These are phyloP conservation scores for Penicillium verhagenii DNA, from an alignment of 495 filamentous ascomycete genomes.

Conservation along the genomic window DNA sequence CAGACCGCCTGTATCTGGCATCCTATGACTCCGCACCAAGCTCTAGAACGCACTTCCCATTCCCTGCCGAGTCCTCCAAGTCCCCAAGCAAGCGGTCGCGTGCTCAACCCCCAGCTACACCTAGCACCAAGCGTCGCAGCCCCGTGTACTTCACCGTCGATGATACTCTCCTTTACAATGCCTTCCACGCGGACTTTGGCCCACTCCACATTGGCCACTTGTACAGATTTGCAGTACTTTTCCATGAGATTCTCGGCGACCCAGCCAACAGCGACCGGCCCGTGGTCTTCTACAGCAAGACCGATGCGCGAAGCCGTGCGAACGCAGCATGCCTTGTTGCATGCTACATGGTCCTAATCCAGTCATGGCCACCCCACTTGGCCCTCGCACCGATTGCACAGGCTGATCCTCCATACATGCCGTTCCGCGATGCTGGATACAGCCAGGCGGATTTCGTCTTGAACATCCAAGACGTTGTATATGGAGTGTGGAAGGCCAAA, in stretches of 20 bases:
- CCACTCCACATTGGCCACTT: conserved; percentile 95
- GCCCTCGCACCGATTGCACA: conserved; percentile 96
- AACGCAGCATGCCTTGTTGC: conserved; percentile 96
- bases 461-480: conserved; percentile 94
- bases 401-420: conserved; percentile 95
- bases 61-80: conserved; percentile 57
- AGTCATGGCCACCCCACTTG: conserved; percentile 95
- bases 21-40: conserved; percentile 83
- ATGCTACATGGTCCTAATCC: conserved; percentile 98
- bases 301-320: conserved; percentile 88
- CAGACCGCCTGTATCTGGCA: conserved; percentile 93
- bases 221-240: conserved; percentile 90
- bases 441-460: conserved; percentile 96
- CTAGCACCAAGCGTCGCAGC: conserved; percentile 49
- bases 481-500: conserved; percentile 98
- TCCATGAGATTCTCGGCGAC: conserved; percentile 92
- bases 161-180: conserved; percentile 90
- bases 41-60: conserved; percentile 82
- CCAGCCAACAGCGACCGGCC: conserved; percentile 77
- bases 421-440: conserved; percentile 96
- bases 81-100: conserved; percentile 77
- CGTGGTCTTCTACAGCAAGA: conserved; percentile 91
- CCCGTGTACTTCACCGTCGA: conserved; percentile 97
- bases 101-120: conserved; percentile 57
- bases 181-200: conserved; percentile 98